phyloP scores from a whole-genome alignment of 192 early-diverging fungal species.

The Coemansia asiatica region DNA sequence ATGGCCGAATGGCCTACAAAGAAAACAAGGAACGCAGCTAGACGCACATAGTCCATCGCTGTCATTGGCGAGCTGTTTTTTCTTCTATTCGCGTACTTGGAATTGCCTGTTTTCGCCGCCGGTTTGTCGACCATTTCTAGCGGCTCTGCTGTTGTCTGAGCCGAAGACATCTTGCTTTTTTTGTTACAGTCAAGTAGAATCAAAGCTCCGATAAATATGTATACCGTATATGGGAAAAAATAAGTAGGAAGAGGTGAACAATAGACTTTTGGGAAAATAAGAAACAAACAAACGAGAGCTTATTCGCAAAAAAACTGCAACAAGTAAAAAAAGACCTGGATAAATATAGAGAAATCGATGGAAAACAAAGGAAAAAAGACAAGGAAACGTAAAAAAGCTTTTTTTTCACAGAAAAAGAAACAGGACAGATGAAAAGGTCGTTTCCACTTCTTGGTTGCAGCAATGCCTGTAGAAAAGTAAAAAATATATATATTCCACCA shows the following conservation, averaged over 20 bases:
- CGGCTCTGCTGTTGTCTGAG: neutral
- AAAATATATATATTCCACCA: neutral
- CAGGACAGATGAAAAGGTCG: neutral
- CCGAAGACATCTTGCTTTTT: neutral
- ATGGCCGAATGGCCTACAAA: slow-evolving; percentile 45
- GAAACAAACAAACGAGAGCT: neutral
- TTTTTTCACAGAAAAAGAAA: neutral
- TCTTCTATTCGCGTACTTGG: slow-evolving; percentile 19
- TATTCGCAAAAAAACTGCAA: neutral
- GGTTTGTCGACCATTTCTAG: neutral
- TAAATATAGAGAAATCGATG: neutral
- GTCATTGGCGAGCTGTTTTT: slow-evolving; percentile 53
- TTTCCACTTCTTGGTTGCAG: neutral
- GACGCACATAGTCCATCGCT: slow-evolving; percentile 23
- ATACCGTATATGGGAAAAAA: neutral
- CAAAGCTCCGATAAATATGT: neutral
- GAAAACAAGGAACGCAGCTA: slow-evolving; percentile 32
- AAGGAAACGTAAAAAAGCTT: neutral
- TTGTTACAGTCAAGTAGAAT: neutral
- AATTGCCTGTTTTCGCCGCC: neutral
- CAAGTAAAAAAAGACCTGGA: neutral
- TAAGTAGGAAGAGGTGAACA: neutral
- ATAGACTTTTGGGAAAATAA: neutral
- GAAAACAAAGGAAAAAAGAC: neutral
- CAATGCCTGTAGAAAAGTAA: neutral